Conservation (phyloP, 129 eudicot species). For the Chrysanthemum lavandulifolium region DNA sequence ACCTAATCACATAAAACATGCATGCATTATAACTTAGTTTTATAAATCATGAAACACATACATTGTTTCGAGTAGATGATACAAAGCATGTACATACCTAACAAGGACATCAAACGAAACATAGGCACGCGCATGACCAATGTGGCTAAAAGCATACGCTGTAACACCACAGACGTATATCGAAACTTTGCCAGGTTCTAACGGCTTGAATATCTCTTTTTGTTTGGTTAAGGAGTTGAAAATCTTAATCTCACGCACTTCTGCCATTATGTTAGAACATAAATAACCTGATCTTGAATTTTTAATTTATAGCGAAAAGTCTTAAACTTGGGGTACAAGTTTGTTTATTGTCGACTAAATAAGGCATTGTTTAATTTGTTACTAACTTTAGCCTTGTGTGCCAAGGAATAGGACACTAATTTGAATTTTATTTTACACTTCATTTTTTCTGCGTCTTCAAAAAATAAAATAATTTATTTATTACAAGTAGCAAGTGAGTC, state of each 20-base stretch:
- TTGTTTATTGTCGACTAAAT: too few relatives aligned
- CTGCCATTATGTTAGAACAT: too few relatives aligned
- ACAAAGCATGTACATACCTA: constrained; percentile 31
- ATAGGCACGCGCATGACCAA: constrained; percentile 73
- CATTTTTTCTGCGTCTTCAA: too few relatives aligned
- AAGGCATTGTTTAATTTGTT: too few relatives aligned
- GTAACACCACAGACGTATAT: constrained; percentile 68
- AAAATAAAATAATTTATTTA: too few relatives aligned
- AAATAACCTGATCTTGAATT: too few relatives aligned
- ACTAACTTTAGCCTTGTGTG: too few relatives aligned
- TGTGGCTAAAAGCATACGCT: constrained; percentile 55
- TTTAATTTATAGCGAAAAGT: too few relatives aligned
- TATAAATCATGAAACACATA: neutral
- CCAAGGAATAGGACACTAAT: too few relatives aligned
- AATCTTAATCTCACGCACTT: constrained; percentile 23
- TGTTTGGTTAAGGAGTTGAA: constrained; percentile 52
- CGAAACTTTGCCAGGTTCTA: constrained; percentile 48
- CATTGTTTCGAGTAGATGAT: neutral
- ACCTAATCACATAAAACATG: constrained; percentile 40
- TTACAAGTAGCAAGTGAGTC: too few relatives aligned
- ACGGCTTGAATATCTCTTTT: constrained; percentile 49
- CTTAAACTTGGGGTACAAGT: too few relatives aligned
- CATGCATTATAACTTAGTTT: neutral
- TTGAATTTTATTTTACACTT: too few relatives aligned
- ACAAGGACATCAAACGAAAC: constrained; percentile 66